Conservation (phyloP, 75 land plant genomes). For the Selaginella tamariscina region DNA sequence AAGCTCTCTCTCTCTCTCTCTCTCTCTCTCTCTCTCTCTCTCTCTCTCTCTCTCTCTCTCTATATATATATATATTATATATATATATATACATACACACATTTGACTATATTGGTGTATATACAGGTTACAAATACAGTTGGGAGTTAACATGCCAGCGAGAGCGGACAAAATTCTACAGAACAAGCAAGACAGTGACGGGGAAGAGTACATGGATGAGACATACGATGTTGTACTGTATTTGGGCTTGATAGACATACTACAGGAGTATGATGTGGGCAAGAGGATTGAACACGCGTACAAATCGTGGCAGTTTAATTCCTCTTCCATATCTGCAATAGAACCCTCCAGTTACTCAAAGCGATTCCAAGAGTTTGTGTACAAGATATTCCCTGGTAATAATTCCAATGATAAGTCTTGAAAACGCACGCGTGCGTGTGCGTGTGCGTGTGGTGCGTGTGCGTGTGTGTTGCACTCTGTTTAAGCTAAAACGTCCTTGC, state of each 20-base stretch:
- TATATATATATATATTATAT: not conserved
- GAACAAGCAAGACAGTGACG: conserved; percentile 15
- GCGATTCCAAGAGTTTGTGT: conserved; percentile 71
- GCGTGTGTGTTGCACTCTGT: no score
- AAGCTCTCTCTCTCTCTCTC: not conserved
- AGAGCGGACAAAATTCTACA: conserved; percentile 34
- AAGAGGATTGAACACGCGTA: conserved; percentile 95
- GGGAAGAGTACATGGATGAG: conserved; percentile 29
- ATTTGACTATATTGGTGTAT: not conserved
- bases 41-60: not conserved
- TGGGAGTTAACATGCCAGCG: conserved; percentile 79
- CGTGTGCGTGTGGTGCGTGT: no score
- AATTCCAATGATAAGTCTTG: not conserved
- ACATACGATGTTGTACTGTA: conserved; percentile 87
- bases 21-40: no score
- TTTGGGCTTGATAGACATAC: conserved; percentile 85
- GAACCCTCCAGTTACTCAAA: conserved; percentile 71
- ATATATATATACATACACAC: not conserved
- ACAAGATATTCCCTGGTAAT: conserved; percentile 49
- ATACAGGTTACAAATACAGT: conserved; percentile 48
- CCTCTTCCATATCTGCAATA: conserved; percentile 79
- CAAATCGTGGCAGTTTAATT: conserved; percentile 90
- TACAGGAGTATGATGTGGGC: conserved; percentile 81
- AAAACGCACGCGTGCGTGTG: no score
- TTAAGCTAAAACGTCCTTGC: no score